Conservation (phyloP, 768 basidiomycete genomes). For the Neoboletus magnificus region DNA sequence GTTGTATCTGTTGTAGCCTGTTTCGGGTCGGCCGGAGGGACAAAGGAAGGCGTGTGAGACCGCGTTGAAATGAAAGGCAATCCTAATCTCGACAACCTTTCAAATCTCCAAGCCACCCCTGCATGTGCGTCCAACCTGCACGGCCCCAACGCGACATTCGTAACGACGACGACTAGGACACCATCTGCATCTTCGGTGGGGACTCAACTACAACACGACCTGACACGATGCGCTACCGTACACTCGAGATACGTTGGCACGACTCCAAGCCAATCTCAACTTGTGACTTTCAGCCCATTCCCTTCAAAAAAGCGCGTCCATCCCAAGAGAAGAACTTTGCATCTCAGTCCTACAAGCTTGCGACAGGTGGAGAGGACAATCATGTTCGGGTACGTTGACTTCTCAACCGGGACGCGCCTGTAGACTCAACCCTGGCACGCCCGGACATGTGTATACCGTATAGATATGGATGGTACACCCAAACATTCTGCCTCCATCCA, state of each 20-base stretch:
- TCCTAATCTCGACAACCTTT: slow-evolving; percentile 9
- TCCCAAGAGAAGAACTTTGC: slow-evolving; percentile 52
- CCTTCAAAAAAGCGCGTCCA: slow-evolving; percentile 80
- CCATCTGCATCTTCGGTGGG: not conserved
- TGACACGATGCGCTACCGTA: slow-evolving; percentile 72
- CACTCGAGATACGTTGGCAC: slow-evolving; percentile 95
- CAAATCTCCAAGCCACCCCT: not conserved
- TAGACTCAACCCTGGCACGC: slow-evolving; percentile 6
- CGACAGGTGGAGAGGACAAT: slow-evolving; percentile 95
- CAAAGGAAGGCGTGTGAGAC: slow-evolving; percentile 25
- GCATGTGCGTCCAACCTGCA: slow-evolving; percentile 2
- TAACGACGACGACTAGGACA: slow-evolving; percentile 8
- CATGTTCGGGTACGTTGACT: slow-evolving; percentile 80
- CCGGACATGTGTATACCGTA: slow-evolving; percentile 1
- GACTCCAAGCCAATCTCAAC: slow-evolving; percentile 94
- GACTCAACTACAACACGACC: slow-evolving; percentile 1
- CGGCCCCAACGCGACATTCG: slow-evolving; percentile 4
- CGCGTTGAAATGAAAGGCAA: slow-evolving; percentile 4
- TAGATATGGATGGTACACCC: slow-evolving; percentile 96
- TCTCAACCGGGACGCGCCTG: slow-evolving; percentile 8
- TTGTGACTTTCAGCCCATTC: slow-evolving; percentile 89
- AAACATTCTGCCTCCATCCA: slow-evolving; percentile 69
- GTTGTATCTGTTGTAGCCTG: slow-evolving; percentile 1
- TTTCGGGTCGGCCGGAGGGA: slow-evolving; percentile 6
- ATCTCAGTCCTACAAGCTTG: slow-evolving; percentile 80